phyloP scores from a whole-genome alignment of 2,329 filamentous ascomycete species.

The Helminthosporium solani region DNA sequence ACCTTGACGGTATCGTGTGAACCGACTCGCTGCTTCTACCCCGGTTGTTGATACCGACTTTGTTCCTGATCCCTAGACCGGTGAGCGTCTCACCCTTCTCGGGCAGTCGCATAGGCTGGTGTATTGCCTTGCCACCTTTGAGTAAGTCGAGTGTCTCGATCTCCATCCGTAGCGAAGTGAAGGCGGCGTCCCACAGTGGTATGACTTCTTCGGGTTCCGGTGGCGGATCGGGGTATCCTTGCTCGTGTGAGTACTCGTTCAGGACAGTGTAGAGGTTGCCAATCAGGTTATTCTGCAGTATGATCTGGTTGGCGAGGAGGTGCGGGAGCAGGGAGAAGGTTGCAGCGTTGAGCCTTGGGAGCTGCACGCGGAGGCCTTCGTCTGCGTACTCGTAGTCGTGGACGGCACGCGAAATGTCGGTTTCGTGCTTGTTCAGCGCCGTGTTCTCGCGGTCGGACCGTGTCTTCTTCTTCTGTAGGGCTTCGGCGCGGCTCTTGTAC shows the following conservation, averaged over 20 bases:
- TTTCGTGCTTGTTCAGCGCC: constrained; percentile 68
- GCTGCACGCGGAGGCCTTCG: constrained; percentile 67
- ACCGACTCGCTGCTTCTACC: constrained; percentile 40
- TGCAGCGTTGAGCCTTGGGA: constrained; percentile 70
- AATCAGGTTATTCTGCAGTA: constrained; percentile 75
- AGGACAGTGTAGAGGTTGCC: constrained; percentile 76
- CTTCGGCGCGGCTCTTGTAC: constrained; percentile 69
- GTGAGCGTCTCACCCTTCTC: constrained; percentile 50
- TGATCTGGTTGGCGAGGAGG: constrained; percentile 68
- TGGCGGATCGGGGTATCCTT: constrained; percentile 69
- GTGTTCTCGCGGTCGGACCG: constrained; percentile 73
- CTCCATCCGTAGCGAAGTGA: constrained; percentile 64
- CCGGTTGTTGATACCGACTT: constrained; percentile 27
- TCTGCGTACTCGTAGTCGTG: constrained; percentile 76
- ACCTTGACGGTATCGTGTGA: constrained; percentile 31
- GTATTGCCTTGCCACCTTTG: constrained; percentile 65
- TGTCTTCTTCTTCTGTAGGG: constrained; percentile 67
- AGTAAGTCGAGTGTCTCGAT: constrained; percentile 66
- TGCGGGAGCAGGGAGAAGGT: constrained; percentile 73
- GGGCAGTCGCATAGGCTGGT: constrained; percentile 55
- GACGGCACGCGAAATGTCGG: constrained; percentile 64
- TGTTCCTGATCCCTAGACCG: constrained; percentile 51
- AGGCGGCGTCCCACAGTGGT: constrained; percentile 63
- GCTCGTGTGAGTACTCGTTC: constrained; percentile 69
- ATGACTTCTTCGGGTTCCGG: constrained; percentile 72